Conservation (phyloP, 108 stramenopile genomes). For the Craspedostauros australis region DNA sequence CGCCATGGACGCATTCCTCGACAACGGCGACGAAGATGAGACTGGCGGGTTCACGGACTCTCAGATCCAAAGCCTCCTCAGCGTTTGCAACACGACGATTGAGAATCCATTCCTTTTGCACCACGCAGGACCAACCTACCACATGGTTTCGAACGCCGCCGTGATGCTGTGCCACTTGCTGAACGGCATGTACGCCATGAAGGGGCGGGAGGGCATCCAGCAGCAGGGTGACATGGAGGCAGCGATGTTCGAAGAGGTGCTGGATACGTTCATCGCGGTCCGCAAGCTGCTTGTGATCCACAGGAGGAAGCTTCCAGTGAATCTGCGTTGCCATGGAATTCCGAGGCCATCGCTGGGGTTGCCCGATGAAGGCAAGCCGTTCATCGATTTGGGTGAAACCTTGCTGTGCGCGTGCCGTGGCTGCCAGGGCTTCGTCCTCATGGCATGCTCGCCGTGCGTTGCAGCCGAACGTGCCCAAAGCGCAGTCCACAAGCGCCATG, state of each 20-base stretch:
- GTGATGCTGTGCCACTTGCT: constrained; percentile 78
- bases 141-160: constrained; percentile 78
- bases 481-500: constrained; percentile 24
- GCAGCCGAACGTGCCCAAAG: constrained; percentile 66
- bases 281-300: constrained; percentile 71
- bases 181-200: constrained; percentile 74
- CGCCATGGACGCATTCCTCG: constrained; percentile 82
- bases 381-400: constrained; percentile 79
- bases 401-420: constrained; percentile 73
- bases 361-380: constrained; percentile 36
- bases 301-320: constrained; percentile 70
- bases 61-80: constrained; percentile 71
- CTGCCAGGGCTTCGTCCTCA: constrained; percentile 86
- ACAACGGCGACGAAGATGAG: constrained; percentile 60
- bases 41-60: constrained; percentile 68
- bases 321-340: constrained; percentile 76
- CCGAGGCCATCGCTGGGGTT: constrained; percentile 58
- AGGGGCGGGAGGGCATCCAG: constrained; percentile 21
- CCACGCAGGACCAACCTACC: constrained; percentile 78
- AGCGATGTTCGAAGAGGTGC: constrained; percentile 72
- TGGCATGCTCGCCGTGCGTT: constrained; percentile 86
- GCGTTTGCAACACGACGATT: constrained; percentile 74
- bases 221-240: constrained; percentile 53
- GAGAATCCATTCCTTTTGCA: constrained; percentile 74
- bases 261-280: constrained; percentile 70